Conservation (phyloP, 768 basidiomycete species). For the Podaxis sp. region DNA sequence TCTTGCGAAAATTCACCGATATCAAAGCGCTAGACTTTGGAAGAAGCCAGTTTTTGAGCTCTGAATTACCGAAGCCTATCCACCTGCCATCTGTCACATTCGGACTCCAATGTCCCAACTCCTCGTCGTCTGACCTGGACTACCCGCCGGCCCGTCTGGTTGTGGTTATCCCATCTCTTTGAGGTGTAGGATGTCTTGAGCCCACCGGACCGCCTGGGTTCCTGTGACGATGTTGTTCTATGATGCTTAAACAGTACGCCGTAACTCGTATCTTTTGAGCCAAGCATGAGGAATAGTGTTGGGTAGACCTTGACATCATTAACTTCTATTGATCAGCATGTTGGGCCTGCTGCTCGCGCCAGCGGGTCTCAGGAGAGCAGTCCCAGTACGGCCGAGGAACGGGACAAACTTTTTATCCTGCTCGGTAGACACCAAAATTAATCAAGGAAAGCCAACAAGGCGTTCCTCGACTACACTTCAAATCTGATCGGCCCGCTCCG, state of each 20-base stretch:
- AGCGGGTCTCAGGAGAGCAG: no score
- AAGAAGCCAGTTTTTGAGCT: background rate
- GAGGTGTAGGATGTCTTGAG: background rate
- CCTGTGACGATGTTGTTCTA: background rate
- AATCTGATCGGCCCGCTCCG: background rate
- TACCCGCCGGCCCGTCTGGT: background rate
- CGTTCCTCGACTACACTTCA: no score
- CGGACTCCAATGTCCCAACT: background rate
- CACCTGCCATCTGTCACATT: background rate
- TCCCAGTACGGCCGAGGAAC: no score
- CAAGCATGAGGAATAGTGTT: no score
- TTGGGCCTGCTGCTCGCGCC: no score
- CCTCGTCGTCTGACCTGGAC: background rate
- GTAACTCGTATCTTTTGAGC: no score
- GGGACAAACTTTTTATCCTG: no score
- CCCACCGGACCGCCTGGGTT: background rate
- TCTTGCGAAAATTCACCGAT: slow-evolving; percentile 1
- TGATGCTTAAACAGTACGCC: no score
- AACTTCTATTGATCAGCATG: no score
- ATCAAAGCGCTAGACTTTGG: background rate
- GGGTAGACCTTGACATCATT: no score
- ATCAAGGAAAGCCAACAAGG: background rate
- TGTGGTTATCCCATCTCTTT: background rate
- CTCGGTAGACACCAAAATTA: background rate
- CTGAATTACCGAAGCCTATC: background rate